phyloP scores from a whole-genome alignment of 1,284 basidiomycete species.

The Ustilago shanxiensis region DNA sequence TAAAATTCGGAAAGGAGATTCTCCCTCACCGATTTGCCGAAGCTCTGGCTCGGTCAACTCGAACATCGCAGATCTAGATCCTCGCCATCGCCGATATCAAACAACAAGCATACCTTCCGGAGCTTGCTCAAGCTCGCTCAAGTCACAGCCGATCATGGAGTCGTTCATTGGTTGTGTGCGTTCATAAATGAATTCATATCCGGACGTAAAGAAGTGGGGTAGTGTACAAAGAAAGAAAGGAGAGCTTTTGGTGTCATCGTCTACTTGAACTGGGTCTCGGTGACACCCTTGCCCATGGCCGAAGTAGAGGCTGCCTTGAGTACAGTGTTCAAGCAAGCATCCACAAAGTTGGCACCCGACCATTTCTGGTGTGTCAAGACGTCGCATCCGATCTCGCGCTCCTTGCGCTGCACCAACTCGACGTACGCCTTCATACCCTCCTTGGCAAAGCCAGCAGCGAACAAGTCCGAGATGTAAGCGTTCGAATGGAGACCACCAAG shows the following conservation, averaged over 20 bases:
- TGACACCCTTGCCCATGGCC: conserved; percentile 94
- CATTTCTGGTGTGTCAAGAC: conserved; percentile 76
- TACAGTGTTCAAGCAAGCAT: conserved; percentile 90
- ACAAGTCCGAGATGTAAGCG: conserved; percentile 94
- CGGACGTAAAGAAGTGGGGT: neutral
- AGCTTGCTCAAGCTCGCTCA: too few relatives aligned
- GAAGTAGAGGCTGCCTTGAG: conserved; percentile 95
- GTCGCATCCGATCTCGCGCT: conserved; percentile 72
- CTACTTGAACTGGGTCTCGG: conserved; percentile 84
- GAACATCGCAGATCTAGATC: neutral
- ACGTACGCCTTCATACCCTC: conserved; percentile 80
- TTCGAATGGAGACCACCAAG: conserved; percentile 97
- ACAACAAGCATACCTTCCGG: too few relatives aligned
- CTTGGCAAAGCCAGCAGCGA: conserved; percentile 84
- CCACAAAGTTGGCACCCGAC: conserved; percentile 93
- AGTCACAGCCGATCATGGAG: too few relatives aligned
- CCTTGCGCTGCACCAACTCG: conserved; percentile 73
- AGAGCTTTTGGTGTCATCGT: neutral
- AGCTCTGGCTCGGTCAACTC: neutral
- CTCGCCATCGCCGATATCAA: neutral
- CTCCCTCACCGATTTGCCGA: neutral
- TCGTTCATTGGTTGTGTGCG: neutral
- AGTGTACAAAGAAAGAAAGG: conserved; percentile 22
- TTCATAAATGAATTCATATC: conserved; percentile 6
- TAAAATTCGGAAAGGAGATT: neutral